Percentiles rank a stretch among this genome's conserved stretches.
These are phyloP conservation scores for Starmerella kuoi DNA, from an alignment of 805 yeast species.

Conservation along the genomic window DNA sequence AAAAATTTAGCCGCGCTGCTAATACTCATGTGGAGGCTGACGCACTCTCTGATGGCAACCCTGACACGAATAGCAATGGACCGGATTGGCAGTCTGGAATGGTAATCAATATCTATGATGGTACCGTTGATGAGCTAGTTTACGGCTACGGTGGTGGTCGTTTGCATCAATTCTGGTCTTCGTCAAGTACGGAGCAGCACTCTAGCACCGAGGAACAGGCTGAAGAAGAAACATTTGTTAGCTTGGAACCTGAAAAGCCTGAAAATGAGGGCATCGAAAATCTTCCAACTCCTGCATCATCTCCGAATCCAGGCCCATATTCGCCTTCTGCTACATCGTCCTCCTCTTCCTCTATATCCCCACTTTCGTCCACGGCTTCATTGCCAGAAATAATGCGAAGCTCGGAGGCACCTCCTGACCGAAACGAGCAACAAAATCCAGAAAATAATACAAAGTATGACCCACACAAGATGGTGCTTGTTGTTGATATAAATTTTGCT, in stretches of 20 bases:
- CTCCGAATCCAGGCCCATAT: constrained; percentile 1
- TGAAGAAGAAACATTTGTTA: constrained; percentile 2
- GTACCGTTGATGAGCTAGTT: constrained; percentile 6
- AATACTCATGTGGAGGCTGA: background rate
- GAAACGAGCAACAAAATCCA: background rate
- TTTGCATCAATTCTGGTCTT: constrained; percentile 1
- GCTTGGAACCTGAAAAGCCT: background rate
- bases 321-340: background rate
- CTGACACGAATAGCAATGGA: background rate
- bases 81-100: background rate
- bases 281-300: constrained; percentile 5
- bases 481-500: constrained; percentile 13
- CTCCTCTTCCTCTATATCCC: constrained; percentile 1
- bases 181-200: background rate
- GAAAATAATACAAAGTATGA: background rate
- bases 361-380: constrained; percentile 3
- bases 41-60: background rate
- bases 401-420: background rate
- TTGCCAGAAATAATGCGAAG: background rate
- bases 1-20: background rate
- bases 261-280: background rate
- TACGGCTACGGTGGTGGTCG: constrained; percentile 2
- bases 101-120: constrained; percentile 4
- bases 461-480: constrained; percentile 9
- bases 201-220: background rate